Conservation (phyloP, 805 yeast genomes). For the Wickerhamomyces ciferrii region DNA sequence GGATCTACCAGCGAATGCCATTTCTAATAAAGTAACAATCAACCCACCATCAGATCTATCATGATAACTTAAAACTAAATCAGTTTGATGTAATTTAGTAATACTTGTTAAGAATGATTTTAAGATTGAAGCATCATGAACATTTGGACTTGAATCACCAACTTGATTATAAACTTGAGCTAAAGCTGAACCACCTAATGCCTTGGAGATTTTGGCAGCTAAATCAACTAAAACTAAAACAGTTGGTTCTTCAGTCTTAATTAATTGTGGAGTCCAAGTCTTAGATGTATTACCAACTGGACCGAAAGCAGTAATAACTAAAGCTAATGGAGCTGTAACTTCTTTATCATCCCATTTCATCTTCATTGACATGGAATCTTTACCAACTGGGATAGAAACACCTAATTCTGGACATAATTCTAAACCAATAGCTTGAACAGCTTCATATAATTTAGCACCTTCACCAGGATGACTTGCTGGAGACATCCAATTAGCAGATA, state of each 20-base stretch:
- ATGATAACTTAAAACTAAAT: constrained; percentile 79
- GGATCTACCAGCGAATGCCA: constrained; percentile 94
- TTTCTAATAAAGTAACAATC: constrained; percentile 77
- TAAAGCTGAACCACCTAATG: constrained; percentile 91
- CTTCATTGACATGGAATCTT: constrained; percentile 99
- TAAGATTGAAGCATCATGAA: constrained; percentile 58
- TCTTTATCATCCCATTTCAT: constrained; percentile 94
- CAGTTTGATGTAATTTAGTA: constrained; percentile 61
- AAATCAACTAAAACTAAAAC: constrained; percentile 77
- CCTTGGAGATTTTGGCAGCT: constrained; percentile 42
- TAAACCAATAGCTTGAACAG: constrained; percentile 92
- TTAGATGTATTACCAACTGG: constrained; percentile 79
- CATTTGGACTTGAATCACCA: constrained; percentile 81
- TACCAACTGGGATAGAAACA: constrained; percentile 93
- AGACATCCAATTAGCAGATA: constrained; percentile 99
- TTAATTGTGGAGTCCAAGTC: constrained; percentile 93
- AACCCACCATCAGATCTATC: constrained; percentile 97
- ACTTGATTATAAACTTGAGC: constrained; percentile 90
- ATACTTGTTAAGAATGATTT: constrained; percentile 68
- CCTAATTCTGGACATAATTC: constrained; percentile 94
- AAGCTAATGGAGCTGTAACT: constrained; percentile 92
- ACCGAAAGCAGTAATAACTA: constrained; percentile 87
- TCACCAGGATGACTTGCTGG: constrained; percentile 94
- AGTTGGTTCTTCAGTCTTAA: constrained; percentile 44
- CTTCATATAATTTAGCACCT: constrained; percentile 91